phyloP scores from a whole-genome alignment of 208 protist genomes.

The Porcisia deanei region DNA sequence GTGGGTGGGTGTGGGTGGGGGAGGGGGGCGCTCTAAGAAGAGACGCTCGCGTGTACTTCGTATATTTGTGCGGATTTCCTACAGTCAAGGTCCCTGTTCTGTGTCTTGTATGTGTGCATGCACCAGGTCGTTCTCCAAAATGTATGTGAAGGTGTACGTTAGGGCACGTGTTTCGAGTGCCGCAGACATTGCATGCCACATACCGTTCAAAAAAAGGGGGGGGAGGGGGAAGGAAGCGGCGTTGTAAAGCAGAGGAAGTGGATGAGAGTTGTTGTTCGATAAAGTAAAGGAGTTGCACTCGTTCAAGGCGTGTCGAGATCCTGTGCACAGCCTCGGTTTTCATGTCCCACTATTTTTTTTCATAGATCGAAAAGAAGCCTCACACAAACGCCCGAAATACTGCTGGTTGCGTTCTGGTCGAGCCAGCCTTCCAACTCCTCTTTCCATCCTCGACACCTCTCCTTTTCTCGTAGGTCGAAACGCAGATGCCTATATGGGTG shows the following conservation, averaged over 20 bases:
- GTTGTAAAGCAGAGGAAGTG: not conserved
- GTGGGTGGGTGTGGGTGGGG: not conserved
- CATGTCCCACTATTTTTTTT: too few relatives aligned
- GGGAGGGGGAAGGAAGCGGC: too few relatives aligned
- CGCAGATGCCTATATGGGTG: not conserved
- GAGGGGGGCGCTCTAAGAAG: not conserved
- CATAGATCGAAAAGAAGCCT: not conserved
- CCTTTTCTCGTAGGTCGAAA: not conserved
- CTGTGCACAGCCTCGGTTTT: not conserved
- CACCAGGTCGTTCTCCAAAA: not conserved
- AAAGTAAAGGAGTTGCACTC: not conserved
- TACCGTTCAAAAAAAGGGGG: not conserved
- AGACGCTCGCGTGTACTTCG: not conserved
- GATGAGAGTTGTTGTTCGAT: not conserved
- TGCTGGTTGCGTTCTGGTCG: not conserved
- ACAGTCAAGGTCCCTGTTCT: not conserved
- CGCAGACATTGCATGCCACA: not conserved
- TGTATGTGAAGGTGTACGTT: not conserved
- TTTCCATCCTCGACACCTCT: not conserved
- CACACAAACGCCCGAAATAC: not conserved
- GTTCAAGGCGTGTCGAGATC: not conserved
- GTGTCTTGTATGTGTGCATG: not conserved
- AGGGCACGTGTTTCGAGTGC: not conserved
- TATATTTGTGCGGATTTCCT: not conserved
- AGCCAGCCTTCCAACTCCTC: not conserved